These are phyloP conservation scores for Thermothelomyces thermophilus DNA, from an alignment of 2,329 filamentous ascomycete genomes.

Conservation along the genomic window DNA sequence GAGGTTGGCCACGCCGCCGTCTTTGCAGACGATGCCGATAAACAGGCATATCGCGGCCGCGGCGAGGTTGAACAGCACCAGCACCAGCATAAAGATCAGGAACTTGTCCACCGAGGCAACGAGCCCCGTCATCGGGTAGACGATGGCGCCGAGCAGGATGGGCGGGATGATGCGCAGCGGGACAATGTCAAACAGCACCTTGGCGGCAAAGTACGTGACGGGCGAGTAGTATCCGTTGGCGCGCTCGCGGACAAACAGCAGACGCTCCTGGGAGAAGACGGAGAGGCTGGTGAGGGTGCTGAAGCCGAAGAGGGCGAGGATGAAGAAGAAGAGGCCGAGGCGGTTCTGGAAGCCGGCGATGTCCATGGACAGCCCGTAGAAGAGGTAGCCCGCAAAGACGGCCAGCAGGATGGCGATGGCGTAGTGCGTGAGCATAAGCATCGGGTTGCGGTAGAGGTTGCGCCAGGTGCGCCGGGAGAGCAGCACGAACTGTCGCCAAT, in stretches of 20 bases:
- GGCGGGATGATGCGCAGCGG: slow-evolving; percentile 91
- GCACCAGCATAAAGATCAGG: slow-evolving; percentile 80
- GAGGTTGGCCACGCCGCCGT: slow-evolving; percentile 83
- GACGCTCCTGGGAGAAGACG: slow-evolving; percentile 84
- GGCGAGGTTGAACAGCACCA: slow-evolving; percentile 93
- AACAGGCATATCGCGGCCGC: slow-evolving; percentile 91
- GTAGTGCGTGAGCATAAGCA: slow-evolving; percentile 98
- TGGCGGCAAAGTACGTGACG: slow-evolving; percentile 87
- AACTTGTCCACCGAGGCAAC: slow-evolving; percentile 78
- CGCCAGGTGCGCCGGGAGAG: slow-evolving; percentile 89
- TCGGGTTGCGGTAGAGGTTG: slow-evolving; percentile 93
- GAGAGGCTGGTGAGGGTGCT: slow-evolving; percentile 90
- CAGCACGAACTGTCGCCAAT: slow-evolving; percentile 77
- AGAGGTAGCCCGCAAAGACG: slow-evolving; percentile 89
- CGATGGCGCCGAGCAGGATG: slow-evolving; percentile 88
- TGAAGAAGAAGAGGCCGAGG: slow-evolving; percentile 94
- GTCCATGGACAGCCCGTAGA: slow-evolving; percentile 93
- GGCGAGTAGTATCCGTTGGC: slow-evolving; percentile 97
- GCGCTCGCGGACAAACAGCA: slow-evolving; percentile 86
- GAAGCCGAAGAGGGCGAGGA: slow-evolving; percentile 92
- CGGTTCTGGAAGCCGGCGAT: slow-evolving; percentile 97
- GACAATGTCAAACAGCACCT: slow-evolving; percentile 97
- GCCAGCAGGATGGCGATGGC: slow-evolving; percentile 92
- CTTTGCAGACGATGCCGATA: slow-evolving; percentile 91
- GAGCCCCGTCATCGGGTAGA: slow-evolving; percentile 96